Conservation (phyloP, 768 basidiomycete species). For the Suillus tomentosus region DNA sequence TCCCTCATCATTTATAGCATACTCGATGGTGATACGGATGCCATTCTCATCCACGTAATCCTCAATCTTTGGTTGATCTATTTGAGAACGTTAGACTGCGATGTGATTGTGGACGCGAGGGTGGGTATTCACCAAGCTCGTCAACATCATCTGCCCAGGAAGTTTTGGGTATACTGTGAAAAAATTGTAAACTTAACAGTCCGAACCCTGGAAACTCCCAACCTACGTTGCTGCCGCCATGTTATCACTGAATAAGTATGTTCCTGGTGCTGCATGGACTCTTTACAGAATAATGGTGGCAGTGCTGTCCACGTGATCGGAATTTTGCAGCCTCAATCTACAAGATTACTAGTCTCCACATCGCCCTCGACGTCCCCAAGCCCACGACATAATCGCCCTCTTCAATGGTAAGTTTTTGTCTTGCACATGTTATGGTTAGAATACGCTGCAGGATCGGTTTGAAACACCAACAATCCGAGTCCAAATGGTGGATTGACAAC, state of each 20-base stretch:
- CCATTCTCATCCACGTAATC: conserved; percentile 87
- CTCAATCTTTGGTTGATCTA: conserved; percentile 57
- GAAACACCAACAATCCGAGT: background rate
- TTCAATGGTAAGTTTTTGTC: conserved; percentile 29
- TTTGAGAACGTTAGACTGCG: conserved; percentile 10
- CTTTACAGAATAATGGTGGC: conserved; percentile 3
- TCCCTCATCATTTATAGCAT: conserved; percentile 85
- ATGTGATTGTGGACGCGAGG: conserved; percentile 1
- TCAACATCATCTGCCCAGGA: conserved; percentile 91
- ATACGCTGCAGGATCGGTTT: background rate
- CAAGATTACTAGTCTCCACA: conserved; percentile 13
- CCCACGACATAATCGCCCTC: conserved; percentile 12
- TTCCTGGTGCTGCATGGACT: background rate
- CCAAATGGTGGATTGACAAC: conserved; percentile 23
- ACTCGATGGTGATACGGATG: conserved; percentile 82
- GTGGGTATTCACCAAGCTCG: conserved; percentile 54
- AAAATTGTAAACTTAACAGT: background rate
- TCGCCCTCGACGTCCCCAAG: conserved; percentile 18
- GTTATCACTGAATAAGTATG: conserved; percentile 3
- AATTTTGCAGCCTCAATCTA: conserved; percentile 1
- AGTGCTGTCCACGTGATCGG: background rate
- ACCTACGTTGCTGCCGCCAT: conserved; percentile 8
- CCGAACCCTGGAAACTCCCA: background rate
- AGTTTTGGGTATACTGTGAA: conserved; percentile 47
- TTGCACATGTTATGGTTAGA: background rate